Base-by-base conservation (phyloP, 2,329 filamentous ascomycete genomes). In the Tetracladium maxilliforme region DNA sequence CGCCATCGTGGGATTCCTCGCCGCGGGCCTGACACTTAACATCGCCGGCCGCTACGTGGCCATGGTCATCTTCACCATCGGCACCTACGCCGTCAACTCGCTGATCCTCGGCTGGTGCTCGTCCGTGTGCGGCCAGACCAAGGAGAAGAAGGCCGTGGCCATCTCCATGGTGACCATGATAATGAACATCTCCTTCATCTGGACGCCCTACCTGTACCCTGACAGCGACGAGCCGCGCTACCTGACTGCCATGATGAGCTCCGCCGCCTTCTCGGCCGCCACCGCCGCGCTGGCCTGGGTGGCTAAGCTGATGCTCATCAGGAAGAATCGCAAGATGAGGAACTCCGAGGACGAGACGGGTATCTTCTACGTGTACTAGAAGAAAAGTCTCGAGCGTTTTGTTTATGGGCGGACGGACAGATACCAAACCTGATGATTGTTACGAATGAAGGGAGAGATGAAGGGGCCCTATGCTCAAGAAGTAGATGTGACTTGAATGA, bases 201-300 rank as follows among this genome's bases (percentile, higher is more conserved):
- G 44, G 40, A 48, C 44, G 7, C 43, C 44, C 7, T 52, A 52
- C 25, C 34, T 54, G 7, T 52, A 44, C 39, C 46, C 47, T 2
- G 35, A 42, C 14, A 39, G 26, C 8, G 42, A 46, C 19, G 42
- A 37, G 20, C 48, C 47, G 1, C 33, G 41, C 18, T 52, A 48
- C 26, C 31, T 37, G 2, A 57, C 61, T 3, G 47, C 43, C 33
- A 34, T 31, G 5, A 34, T 37, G 6, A 45, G 39, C n/a, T 43
- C 45, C 11, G 23, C 23, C 6, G 17, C 50, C 1, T 58, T 24
- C 31, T 49, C 44, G 8, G 28, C 44, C 10, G 43, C 43, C 4
- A 44, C 39, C 14, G 41, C 42, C 14, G 21, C 29, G 8, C 29
- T 33, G 18, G 46, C 44, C 12, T 50, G 45, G 47, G 22, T 39